Base-by-base conservation (phyloP, 2,329 filamentous ascomycete genomes). In the Zymoseptoria crescenta region DNA sequence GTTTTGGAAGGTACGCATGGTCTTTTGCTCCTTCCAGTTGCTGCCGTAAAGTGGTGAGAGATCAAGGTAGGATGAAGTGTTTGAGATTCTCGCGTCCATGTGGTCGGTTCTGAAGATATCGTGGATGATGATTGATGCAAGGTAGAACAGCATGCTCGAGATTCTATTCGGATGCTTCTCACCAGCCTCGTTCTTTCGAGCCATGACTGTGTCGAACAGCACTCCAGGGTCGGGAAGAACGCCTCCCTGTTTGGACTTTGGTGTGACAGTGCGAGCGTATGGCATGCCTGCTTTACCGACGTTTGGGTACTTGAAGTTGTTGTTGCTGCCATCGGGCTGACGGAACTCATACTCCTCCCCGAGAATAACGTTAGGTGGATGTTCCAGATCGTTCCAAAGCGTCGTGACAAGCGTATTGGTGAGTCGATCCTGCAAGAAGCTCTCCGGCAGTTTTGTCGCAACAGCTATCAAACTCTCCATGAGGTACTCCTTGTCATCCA, bases 11-110 rank as follows among this genome's bases (percentile, higher is more conserved):
- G 84, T 85, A 24, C 87, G 79, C 73, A 91, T 83, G 0, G 76
- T 76, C 65, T 88, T 80, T 65, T 88, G 86, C 70, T 87, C 83
- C 16, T 80, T 77, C 69, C 86, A 82, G 63, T 83, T 87, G 68
- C 83, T 87, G 3, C 88, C 88, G 64, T 91, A 91, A 2, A 91
- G 75, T 0, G 88, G 88, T 0, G 85, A 80, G 1, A 92, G 76
- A 67, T 91, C 88, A 24, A 91, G 80, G 63, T 91, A 91, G 0
- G 87, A 90, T 0, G 87, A 90, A 0, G 86, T 89, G 62, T 84
- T 77, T 0, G 84, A 87, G 57, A 81, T 83, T 58, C 82, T 83
- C 67, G 78, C 80, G 70, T 91, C 84, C 4, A 75, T 76, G 27
- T 83, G 82, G 65, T 82, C 83, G 1, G 86, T 88, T 45, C 83